These are phyloP conservation scores for Emergomyces africanus DNA, from an alignment of 2,329 filamentous ascomycete species.

Conservation along the genomic window DNA sequence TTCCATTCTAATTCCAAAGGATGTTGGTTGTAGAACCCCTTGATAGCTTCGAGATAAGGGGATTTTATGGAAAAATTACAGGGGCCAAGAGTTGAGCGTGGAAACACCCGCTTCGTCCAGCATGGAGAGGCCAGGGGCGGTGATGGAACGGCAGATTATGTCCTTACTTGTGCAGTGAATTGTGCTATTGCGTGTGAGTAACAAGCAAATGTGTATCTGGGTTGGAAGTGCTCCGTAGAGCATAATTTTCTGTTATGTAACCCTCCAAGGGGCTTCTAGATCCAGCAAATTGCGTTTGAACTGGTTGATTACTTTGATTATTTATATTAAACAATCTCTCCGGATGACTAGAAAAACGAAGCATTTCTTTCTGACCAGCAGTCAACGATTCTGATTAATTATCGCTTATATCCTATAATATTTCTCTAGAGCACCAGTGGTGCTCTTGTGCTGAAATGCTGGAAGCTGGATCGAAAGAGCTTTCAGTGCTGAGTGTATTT, in stretches of 20 bases:
- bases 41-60: too few species aligned
- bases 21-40: too few species aligned
- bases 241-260: too few species aligned
- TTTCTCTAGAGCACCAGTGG: background rate
- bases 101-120: background rate
- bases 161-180: background rate
- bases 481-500: background rate
- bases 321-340: background rate
- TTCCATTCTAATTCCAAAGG: too few species aligned
- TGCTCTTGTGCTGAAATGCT: background rate
- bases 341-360: background rate
- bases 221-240: too few species aligned
- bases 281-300: too few species aligned
- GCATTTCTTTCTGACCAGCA: too few species aligned
- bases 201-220: background rate
- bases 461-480: background rate
- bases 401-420: background rate
- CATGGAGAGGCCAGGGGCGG: background rate
- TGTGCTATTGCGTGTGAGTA: background rate
- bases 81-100: background rate
- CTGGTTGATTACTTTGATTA: background rate
- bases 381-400: too few species aligned
- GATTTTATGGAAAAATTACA: too few species aligned
- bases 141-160: background rate
- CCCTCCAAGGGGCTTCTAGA: too few species aligned